These are phyloP conservation scores for Metschnikowia amazonensis DNA, from an alignment of 805 yeast genomes.

Conservation along the genomic window DNA sequence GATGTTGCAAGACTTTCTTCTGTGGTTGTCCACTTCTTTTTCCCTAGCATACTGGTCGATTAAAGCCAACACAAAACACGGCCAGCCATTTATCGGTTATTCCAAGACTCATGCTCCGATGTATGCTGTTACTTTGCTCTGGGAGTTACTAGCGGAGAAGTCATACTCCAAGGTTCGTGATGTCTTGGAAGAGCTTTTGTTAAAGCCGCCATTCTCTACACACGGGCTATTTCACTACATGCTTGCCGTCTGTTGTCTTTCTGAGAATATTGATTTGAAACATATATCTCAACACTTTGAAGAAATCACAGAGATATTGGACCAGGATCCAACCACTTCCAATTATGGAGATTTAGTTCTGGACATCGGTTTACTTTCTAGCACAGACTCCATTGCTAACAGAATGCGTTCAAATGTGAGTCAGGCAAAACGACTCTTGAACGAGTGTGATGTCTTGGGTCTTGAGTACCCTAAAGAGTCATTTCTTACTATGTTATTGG, in stretches of 20 bases:
- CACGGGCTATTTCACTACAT: slow-evolving; percentile 43
- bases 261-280: slow-evolving; percentile 22
- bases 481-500: not conserved
- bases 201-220: slow-evolving; percentile 40
- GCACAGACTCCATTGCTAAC: slow-evolving; percentile 13
- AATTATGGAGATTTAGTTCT: slow-evolving; percentile 16
- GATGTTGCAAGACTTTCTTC: slow-evolving; percentile 3
- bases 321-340: slow-evolving; percentile 3
- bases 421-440: slow-evolving; percentile 10
- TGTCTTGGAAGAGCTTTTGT: slow-evolving; percentile 32
- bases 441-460: slow-evolving; percentile 21
- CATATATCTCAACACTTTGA: slow-evolving; percentile 3
- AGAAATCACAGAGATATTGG: slow-evolving; percentile 7
- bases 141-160: slow-evolving; percentile 39
- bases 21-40: slow-evolving; percentile 2
- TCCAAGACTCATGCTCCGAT: slow-evolving; percentile 39
- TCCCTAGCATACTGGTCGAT: slow-evolving; percentile 1
- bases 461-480: slow-evolving; percentile 26
- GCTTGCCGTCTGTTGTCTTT: slow-evolving; percentile 27
- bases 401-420: slow-evolving; percentile 10
- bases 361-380: slow-evolving; percentile 14
- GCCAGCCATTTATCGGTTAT: slow-evolving; percentile 15
- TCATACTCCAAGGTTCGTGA: slow-evolving; percentile 33
- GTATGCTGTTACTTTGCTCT: slow-evolving; percentile 38
- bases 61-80: not conserved